phyloP scores from a whole-genome alignment of 2,329 filamentous ascomycete genomes.

The Cladosporium oxysporum region DNA sequence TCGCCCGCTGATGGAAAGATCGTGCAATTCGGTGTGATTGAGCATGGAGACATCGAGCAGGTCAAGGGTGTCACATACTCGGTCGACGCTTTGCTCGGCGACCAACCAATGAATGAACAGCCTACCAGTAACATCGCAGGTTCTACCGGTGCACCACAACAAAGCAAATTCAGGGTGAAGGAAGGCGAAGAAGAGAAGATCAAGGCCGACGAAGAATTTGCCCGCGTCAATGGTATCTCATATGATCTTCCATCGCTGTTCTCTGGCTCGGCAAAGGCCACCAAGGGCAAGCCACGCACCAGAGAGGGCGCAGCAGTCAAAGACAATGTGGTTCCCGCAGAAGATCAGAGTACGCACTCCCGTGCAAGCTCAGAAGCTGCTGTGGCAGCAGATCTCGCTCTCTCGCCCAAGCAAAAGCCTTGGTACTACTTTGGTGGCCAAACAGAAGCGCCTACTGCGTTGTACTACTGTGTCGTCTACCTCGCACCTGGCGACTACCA shows the following conservation, averaged over 20 bases:
- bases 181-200: conserved; percentile 63
- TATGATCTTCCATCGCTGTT: conserved; percentile 89
- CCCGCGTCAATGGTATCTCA: conserved; percentile 88
- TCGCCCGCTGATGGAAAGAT: conserved; percentile 90
- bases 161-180: conserved; percentile 35
- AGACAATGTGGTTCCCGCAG: conserved; percentile 26
- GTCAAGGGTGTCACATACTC: conserved; percentile 99
- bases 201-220: conserved; percentile 86
- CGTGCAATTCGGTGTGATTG: conserved; percentile 88
- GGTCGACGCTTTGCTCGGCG: conserved; percentile 84
- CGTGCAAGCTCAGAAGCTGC: conserved; percentile 74
- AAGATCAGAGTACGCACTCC: conserved; percentile 72
- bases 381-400: conserved; percentile 80
- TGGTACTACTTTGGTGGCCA: conserved; percentile 49
- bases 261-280: conserved; percentile 58
- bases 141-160: conserved; percentile 41
- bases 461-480: conserved; percentile 96
- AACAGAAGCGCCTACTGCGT: conserved; percentile 56
- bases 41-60: conserved; percentile 93
- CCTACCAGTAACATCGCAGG: conserved; percentile 38
- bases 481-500: conserved; percentile 97
- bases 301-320: conserved; percentile 35
- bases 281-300: conserved; percentile 28
- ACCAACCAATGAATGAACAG: conserved; percentile 48
- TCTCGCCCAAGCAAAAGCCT: conserved; percentile 59